Base-by-base conservation (phyloP, 2,329 filamentous ascomycete genomes). In the Colletotrichum eleusines region DNA sequence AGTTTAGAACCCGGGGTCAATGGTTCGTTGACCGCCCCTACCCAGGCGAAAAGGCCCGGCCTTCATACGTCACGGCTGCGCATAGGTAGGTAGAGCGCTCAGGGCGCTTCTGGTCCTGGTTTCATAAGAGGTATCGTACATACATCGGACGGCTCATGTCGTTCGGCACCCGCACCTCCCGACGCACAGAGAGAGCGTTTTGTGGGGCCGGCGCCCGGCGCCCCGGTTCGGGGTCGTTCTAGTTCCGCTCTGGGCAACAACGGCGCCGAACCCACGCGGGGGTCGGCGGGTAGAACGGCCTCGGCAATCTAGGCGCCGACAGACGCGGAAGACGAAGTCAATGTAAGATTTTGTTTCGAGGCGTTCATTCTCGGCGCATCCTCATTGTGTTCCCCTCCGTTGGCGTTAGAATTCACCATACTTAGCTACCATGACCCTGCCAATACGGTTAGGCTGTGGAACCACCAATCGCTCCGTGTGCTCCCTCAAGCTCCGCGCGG, bases 381-480 rank as follows among this genome's bases (percentile, higher is more conserved):
- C 28, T 63, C 14, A 5, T 9, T 23, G 18, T 40, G 4, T 31
- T 23, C 18, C 16, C 23, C 20, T 18, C n/a, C 12, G 26, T 33
- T 18, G 26, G 14, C 51, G 31, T 53, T 16, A 61, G 31, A 38
- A 53, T 31, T 44, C 28, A 40, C n/a, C 50, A 40, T 12, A 12
- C 38, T 5, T 40, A 42, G n/a, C 16, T 9, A 3, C 44, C 12
- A 46, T 44, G 50, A 33, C 46, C 7, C 35, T 11, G 11, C n/a
- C 14, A 28, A 46, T 23, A 42, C 23, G 38, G 28, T 40, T n/a
- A 31, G 44, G n/a, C 20, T 33, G n/a, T 18, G 38, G 53, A 54
- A 42, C 46, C 66, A 33, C 55, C 54, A 48, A 20, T 28, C 48
- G 67, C 67, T 61, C 63, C 63, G 55, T 69, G 63, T 69, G 60